Evolutionary conservation across 371 early-diverging fungal genomes (phyloP), one percentile per base, ranked within the genome.

Genomic region (Vairimorpha ceranae): DNA sequence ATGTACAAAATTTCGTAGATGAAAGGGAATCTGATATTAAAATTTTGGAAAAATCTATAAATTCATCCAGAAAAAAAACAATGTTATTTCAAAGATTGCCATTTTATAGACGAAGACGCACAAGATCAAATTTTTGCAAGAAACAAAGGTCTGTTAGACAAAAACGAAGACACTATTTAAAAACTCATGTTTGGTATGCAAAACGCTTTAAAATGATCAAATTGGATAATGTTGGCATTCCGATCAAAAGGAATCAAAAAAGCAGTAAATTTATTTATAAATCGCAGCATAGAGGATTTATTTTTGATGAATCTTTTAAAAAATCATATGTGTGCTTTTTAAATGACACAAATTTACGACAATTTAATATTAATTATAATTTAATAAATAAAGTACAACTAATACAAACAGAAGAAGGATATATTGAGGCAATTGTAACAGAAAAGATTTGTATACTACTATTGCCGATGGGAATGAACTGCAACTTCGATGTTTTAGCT

Each of bases 161-260:
- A 38, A 69, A 72, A 56, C 54, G 75, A 10, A 63, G 74, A 29
- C 70, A 73, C 63, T 30, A 54, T 12, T 36, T 80, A 48, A 67
- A 63, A 69, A 68, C 76, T 58, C 81, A 81, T 58, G 43, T 64
- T 19, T 81, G 65, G 65, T 78, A 67, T 75, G 78, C 82, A n/a
- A 81, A 81, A 51, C 46, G 82, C 23, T 81, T 81, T 70, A 67
- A 65, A 45, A 78, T 78, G 78, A 17, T 81, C 1, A 77, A 78
- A 56, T 2, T 76, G 0, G 54, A 48, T n/a, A 41, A 45, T 1
- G 30, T 56, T 4, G 29, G 30, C 8, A 38, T 81, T 8, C 82
- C 82, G n/a, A 29, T 72, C 0, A 33, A 54, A 29, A 38, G 79
- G 43, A 30, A 63, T 30, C 19, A 67, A 19, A 81, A 81, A 52